Conservation (phyloP, 257 asterid species). For the Solanum chiquidenum region DNA sequence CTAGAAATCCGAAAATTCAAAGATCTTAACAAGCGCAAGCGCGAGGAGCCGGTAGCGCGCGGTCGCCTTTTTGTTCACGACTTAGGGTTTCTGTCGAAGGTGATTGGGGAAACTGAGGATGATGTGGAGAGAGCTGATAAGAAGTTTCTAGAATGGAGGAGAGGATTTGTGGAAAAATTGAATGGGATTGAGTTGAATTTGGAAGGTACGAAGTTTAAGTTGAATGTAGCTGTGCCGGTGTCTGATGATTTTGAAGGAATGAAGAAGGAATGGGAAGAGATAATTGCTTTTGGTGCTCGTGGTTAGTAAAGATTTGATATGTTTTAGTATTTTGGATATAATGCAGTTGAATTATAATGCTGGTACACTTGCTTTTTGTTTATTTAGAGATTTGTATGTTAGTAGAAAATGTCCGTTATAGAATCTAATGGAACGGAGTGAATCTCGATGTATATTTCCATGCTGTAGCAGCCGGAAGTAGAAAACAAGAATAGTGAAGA, state of each 20-base stretch:
- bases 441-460: background rate
- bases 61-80: constrained; percentile 61
- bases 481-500: background rate
- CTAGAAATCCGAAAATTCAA: constrained; percentile 46
- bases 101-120: background rate
- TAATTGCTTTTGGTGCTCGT: constrained; percentile 57
- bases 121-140: constrained; percentile 39
- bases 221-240: constrained; percentile 44
- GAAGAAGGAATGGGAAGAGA: constrained; percentile 88
- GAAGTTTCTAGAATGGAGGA: constrained; percentile 64
- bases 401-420: background rate
- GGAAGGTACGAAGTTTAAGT: constrained; percentile 64
- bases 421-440: background rate
- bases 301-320: constrained; percentile 28
- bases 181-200: constrained; percentile 82
- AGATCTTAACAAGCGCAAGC: constrained; percentile 78
- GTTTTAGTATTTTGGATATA: background rate
- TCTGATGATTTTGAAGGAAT: constrained; percentile 64
- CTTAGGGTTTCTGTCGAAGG: constrained; percentile 52
- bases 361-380: background rate
- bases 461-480: background rate
- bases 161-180: constrained; percentile 50
- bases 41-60: constrained; percentile 84
- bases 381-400: background rate
- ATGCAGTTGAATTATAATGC: background rate